phyloP scores from a whole-genome alignment of 2,329 filamentous ascomycete genomes.

The Colletotrichum spaethianum region DNA sequence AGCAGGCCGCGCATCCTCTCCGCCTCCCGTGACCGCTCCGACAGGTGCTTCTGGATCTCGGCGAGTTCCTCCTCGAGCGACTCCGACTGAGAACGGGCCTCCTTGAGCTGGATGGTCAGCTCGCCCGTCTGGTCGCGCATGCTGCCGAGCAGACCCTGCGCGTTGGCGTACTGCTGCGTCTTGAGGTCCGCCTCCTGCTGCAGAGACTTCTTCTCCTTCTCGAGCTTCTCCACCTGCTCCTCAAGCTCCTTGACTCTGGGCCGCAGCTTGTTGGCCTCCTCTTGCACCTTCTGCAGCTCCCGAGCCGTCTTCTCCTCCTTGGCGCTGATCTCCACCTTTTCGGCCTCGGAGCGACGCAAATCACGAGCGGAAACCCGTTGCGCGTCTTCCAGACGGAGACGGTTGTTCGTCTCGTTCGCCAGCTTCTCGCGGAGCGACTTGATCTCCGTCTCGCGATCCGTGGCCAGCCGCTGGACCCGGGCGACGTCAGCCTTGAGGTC shows the following conservation, averaged over 20 bases:
- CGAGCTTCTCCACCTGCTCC: constrained; percentile 77
- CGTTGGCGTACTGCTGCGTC: constrained; percentile 86
- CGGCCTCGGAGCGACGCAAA: constrained; percentile 81
- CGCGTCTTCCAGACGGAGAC: constrained; percentile 83
- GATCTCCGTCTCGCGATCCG: constrained; percentile 84
- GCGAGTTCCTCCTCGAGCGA: constrained; percentile 92
- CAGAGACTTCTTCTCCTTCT: constrained; percentile 75
- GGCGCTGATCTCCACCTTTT: constrained; percentile 83
- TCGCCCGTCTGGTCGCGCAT: constrained; percentile 95
- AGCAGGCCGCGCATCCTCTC: constrained; percentile 95
- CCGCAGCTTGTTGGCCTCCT: constrained; percentile 79
- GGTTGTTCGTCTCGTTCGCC: constrained; percentile 78
- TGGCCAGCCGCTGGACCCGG: constrained; percentile 76
- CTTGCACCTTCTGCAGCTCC: constrained; percentile 80
- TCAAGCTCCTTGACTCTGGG: constrained; percentile 77
- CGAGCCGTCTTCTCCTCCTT: constrained; percentile 78
- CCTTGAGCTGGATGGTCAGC: constrained; percentile 91
- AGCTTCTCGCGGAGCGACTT: constrained; percentile 84
- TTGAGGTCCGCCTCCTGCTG: constrained; percentile 89
- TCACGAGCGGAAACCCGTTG: constrained; percentile 82
- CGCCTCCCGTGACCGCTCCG: constrained; percentile 89
- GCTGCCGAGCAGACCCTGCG: constrained; percentile 87
- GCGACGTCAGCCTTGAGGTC: constrained; percentile 83
- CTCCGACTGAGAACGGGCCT: constrained; percentile 85
- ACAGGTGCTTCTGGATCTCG: constrained; percentile 88